Base-by-base conservation (phyloP, 2,329 filamentous ascomycete species). In the Endoconidiophora polonica region DNA sequence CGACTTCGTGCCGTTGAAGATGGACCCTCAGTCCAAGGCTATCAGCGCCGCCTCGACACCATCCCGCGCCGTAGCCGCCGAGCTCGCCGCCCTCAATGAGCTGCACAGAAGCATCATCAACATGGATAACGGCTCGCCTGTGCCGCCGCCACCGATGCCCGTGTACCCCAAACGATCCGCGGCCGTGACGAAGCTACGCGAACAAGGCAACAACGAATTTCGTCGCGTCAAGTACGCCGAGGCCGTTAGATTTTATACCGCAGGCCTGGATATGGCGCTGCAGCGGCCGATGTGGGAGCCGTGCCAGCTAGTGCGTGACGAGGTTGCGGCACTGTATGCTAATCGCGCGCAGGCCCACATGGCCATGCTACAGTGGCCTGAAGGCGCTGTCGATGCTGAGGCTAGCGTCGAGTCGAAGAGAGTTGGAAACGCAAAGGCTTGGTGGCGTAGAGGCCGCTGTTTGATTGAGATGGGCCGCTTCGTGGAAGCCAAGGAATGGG, bases 311-410 rank as follows among this genome's bases (percentile, higher is more conserved):
- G 83, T 91, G 49, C 70, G 86, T 55, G 91, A 96, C 63, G 91
- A 98, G 66, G 69, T 90, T 6, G 74, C 81, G 9, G 76, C 76
- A 14, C 68, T 96, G 57, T 86, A 86, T 65, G 79, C 83, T 47
- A 95, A 95, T 66, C 74, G 91, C 50, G 86, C 88, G 50, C 88
- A 95, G 73, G 86, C 86, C 54, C 75, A 90, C 65, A 94, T 95
- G 81, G 80, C 79, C 16, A 67, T 82, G 64, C 76, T 80, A 65
- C 74, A 74, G 57, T 96, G 90, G 88, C 74, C 84, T 0, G 86
- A 91, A 67, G 91, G 79, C 4, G 76, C 82, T n/a, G 73, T 86
- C 4, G 91, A 98, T 65, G 88, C 87, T 3, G 83, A 93, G 68
- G 76, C 79, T 26, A 91, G 85, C 62, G 82, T 94, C 41, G 88